A percentile compares a stretch with the other conserved stretches of the same genome.
Conservation (phyloP, 768 basidiomycete genomes). For the Agaricus subrufescens region DNA sequence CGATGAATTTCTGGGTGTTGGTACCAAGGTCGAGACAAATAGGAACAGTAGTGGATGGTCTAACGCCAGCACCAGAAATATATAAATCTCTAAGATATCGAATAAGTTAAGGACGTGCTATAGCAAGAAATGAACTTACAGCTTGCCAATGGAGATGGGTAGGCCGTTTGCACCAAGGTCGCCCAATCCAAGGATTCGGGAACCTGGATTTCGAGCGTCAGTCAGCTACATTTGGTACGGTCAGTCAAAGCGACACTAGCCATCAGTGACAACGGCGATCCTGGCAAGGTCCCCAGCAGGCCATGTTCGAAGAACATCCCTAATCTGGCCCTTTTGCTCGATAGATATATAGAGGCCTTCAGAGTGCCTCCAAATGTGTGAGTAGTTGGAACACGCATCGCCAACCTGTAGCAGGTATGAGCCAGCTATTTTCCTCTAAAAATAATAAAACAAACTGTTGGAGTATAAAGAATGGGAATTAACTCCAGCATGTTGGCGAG, state of each 20-base stretch:
- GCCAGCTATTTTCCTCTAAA: neutral
- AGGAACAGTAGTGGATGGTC: constrained; percentile 51
- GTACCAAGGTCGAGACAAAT: constrained; percentile 76
- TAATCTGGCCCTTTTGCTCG: constrained; percentile 60
- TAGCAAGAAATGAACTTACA: constrained; percentile 33
- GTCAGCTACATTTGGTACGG: constrained; percentile 9
- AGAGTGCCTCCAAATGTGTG: constrained; percentile 62
- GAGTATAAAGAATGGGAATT: constrained; percentile 71
- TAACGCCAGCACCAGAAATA: constrained; percentile 65
- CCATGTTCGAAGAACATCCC: constrained; percentile 51
- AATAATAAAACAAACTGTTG: constrained; percentile 47
- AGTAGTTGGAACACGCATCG: constrained; percentile 68
- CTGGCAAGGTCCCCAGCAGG: constrained; percentile 39
- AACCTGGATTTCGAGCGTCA: constrained; percentile 31
- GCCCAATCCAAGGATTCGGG: constrained; percentile 68
- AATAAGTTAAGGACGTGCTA: neutral
- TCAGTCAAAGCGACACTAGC: constrained; percentile 27
- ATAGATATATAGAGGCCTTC: constrained; percentile 62
- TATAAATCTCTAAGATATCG: constrained; percentile 50
- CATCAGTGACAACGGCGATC: constrained; percentile 79
- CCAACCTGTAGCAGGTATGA: constrained; percentile 41
- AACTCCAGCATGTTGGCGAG: constrained; percentile 61
- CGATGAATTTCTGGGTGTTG: constrained; percentile 59
- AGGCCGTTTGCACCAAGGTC: constrained; percentile 45
- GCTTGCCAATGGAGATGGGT: constrained; percentile 69